Evolutionary conservation across 768 basidiomycete species (phyloP).

Genomic region (Chalciporus piperatus): DNA sequence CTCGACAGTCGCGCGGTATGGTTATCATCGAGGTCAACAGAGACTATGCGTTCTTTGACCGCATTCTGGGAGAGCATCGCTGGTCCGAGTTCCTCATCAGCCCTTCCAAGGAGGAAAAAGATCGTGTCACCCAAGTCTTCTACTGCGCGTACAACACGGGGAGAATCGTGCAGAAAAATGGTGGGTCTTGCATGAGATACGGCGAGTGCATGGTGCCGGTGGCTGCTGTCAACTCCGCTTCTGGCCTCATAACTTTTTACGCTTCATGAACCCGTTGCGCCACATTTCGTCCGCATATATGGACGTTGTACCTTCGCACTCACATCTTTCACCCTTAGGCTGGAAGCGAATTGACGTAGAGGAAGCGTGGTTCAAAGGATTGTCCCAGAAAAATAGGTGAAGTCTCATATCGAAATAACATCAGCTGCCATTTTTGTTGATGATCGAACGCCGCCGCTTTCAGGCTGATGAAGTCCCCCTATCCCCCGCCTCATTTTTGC

Average conservation of each 20-base stretch:
- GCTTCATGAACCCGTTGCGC: no score
- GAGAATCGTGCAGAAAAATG: slow-evolving; percentile 43
- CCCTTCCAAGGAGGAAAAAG: slow-evolving; percentile 30
- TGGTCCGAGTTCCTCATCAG: slow-evolving; percentile 40
- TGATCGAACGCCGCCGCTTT: background rate
- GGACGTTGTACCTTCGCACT: background rate
- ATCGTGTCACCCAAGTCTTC: slow-evolving; percentile 34
- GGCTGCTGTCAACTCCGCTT: background rate
- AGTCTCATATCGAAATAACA: background rate
- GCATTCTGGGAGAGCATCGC: slow-evolving; percentile 40
- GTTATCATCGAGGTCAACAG: slow-evolving; percentile 43
- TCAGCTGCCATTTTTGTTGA: background rate
- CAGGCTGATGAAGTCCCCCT: slow-evolving; percentile 37
- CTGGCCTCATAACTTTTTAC: background rate
- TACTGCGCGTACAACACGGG: slow-evolving; percentile 38
- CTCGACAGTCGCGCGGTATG: slow-evolving; percentile 39
- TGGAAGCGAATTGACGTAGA: slow-evolving; percentile 47
- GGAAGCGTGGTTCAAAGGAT: slow-evolving; percentile 41
- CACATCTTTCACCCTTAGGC: slow-evolving; percentile 25
- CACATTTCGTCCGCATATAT: background rate
- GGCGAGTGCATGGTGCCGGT: background rate
- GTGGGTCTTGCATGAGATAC: slow-evolving; percentile 26
- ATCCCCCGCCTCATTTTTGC: slow-evolving; percentile 39
- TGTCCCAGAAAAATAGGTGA: slow-evolving; percentile 27
- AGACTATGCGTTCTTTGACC: slow-evolving; percentile 29